Conservation (phyloP, 2,329 filamentous ascomycete genomes). For the Pestalotiopsis sp. region DNA sequence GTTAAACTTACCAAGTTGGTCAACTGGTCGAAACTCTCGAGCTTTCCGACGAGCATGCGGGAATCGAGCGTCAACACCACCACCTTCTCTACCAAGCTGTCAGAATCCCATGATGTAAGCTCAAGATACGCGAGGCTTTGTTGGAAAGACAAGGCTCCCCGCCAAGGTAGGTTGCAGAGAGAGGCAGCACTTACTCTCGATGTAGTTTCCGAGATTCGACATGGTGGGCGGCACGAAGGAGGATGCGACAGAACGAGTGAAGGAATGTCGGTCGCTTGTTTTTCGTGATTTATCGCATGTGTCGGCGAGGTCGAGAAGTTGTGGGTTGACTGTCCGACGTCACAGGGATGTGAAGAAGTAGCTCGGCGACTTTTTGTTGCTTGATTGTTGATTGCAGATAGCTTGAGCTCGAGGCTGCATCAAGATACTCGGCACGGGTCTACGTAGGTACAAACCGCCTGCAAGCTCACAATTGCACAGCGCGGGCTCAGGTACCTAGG, state of each 20-base stretch:
- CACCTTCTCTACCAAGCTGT: constrained; percentile 73
- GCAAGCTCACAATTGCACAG: no score
- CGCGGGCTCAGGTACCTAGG: no score
- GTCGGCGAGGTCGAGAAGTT: neutral
- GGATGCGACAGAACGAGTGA: neutral
- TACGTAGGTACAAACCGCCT: no score
- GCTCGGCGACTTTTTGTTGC: no score
- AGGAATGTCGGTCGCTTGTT: neutral
- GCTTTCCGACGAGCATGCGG: constrained; percentile 79
- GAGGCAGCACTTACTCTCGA: constrained; percentile 30
- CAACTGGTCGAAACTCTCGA: constrained; percentile 85
- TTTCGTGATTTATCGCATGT: neutral
- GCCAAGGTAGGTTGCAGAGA: neutral
- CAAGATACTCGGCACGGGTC: no score
- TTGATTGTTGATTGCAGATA: no score
- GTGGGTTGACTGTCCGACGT: neutral
- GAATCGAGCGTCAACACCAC: constrained; percentile 91
- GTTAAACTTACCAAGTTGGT: constrained; percentile 73
- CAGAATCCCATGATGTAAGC: constrained; percentile 27
- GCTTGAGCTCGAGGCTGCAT: no score
- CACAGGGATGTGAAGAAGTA: neutral
- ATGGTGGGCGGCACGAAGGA: constrained; percentile 21
- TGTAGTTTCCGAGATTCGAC: constrained; percentile 33
- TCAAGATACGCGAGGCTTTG: constrained; percentile 11
- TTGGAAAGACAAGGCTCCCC: neutral